Conservation (phyloP, 371 early-diverging fungal genomes). For the Gilbertella persicaria region DNA sequence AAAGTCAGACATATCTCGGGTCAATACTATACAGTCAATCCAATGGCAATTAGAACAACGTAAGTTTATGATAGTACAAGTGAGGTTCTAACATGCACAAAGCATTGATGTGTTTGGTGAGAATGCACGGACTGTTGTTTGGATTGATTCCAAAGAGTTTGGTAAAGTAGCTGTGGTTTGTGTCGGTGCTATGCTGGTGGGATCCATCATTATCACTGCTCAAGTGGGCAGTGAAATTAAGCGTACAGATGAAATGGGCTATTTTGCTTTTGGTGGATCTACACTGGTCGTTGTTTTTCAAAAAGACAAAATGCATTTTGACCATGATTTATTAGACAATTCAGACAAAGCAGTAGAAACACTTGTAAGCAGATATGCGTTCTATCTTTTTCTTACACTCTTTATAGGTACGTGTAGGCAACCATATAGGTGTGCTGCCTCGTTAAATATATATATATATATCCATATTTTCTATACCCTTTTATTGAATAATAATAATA, state of each 20-base stretch:
- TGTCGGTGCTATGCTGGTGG: constrained; percentile 52
- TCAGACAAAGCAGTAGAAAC: constrained; percentile 59
- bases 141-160: constrained; percentile 32
- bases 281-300: constrained; percentile 67
- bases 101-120: constrained; percentile 58
- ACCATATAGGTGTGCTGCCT: constrained; percentile 15
- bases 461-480: background rate
- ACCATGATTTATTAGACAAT: constrained; percentile 56
- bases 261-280: constrained; percentile 66
- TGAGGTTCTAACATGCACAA: constrained; percentile 22
- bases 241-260: constrained; percentile 68
- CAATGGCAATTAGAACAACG: constrained; percentile 80
- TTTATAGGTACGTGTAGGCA: constrained; percentile 21
- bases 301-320: constrained; percentile 57
- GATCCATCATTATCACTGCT: constrained; percentile 49
- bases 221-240: constrained; percentile 45
- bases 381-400: background rate
- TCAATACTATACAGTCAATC: constrained; percentile 35
- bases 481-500: constrained; percentile 2
- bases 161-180: constrained; percentile 43
- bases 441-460: background rate
- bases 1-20: constrained; percentile 27
- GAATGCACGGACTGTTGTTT: constrained; percentile 43
- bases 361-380: constrained; percentile 23
- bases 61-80: constrained; percentile 33